These are phyloP conservation scores for Saccharomyces cerevisiae DNA, from an alignment of 805 yeast genomes.

Conservation along the genomic window DNA sequence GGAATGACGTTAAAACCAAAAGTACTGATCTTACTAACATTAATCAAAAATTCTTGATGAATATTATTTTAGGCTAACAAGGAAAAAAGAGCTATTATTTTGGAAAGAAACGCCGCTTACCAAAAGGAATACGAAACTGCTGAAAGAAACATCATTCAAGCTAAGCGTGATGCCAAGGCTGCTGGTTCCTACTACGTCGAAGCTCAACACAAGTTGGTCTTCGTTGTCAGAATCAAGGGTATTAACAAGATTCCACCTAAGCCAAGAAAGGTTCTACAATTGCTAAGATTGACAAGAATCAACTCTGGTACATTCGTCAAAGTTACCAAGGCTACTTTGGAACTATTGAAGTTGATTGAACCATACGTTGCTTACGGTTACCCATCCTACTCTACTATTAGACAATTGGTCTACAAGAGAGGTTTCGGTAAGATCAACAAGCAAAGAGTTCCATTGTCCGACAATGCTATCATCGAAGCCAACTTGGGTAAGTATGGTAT, in stretches of 20 bases:
- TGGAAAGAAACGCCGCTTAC: slow-evolving; percentile 95
- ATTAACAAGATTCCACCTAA: slow-evolving; percentile 96
- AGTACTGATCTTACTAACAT: background rate
- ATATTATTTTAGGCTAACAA: slow-evolving; percentile 35
- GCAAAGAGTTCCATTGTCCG: slow-evolving; percentile 87
- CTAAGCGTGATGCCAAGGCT: slow-evolving; percentile 91
- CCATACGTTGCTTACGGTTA: slow-evolving; percentile 97
- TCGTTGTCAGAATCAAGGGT: slow-evolving; percentile 98
- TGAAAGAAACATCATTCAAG: slow-evolving; percentile 77
- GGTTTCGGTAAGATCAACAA: slow-evolving; percentile 95
- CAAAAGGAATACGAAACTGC: slow-evolving; percentile 88
- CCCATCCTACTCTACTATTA: slow-evolving; percentile 87
- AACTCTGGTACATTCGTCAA: slow-evolving; percentile 92
- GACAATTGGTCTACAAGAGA: slow-evolving; percentile 94
- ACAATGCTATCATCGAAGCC: slow-evolving; percentile 83
- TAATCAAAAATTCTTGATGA: background rate
- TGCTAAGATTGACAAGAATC: slow-evolving; percentile 87
- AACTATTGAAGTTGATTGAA: slow-evolving; percentile 87
- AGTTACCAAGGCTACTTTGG: slow-evolving; percentile 91
- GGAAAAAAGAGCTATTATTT: slow-evolving; percentile 61
- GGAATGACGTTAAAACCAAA: background rate
- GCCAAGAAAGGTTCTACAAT: slow-evolving; percentile 97
- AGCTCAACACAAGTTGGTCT: slow-evolving; percentile 90
- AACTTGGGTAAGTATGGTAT: slow-evolving; percentile 88
- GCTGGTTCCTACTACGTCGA: slow-evolving; percentile 89